Base-by-base conservation (phyloP, 768 basidiomycete species). In the Suillus sp. region DNA sequence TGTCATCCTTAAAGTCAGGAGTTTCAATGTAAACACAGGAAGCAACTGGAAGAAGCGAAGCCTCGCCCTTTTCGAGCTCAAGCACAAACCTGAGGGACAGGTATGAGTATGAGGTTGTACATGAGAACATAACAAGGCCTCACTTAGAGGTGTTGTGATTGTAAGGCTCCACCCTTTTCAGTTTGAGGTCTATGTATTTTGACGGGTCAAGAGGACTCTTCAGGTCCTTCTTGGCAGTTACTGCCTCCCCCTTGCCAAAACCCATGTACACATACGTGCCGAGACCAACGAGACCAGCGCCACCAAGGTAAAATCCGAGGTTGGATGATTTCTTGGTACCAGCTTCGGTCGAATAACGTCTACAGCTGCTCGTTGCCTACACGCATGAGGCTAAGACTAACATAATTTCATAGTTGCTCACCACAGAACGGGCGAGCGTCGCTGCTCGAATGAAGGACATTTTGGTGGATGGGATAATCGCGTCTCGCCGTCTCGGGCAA, bases 121-220 rank as follows among this genome's bases (percentile, higher is more conserved):
- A 16, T 53, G n/a, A 30, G 32, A 35, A 25, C n/a, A n/a, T 27
- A 3, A 8, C 18, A 27, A 48, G 67, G 59, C 75, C 83, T 62
- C 66, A 95, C 87, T 84, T 86, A 37, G 92, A 81, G 16, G 94
- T 91, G 78, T 99, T 97, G 84, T 98, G 91, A 84, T 97, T 99
- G 83, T 96, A 97, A 0, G 89, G 89, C 64, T 87, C 78, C 64
- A 93, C 75, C 71, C 87, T 86, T 75, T 91, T 91, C 70, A 99
- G 86, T 73, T 87, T 88, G 77, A 97, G 90, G 73, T 93, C 86
- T 57, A 87, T 76, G 70, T 89, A 93, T 66, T 88, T 86, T 63
- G 91, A 78, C 9, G 91, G 85, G 72, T 92, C 89, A 30, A 95
- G 83, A 14, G 89, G 86, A 67, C 88, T 90, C 72, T 86, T 88